phyloP scores from a whole-genome alignment of 2,329 filamentous ascomycete species.

The Tricladium varicosporioides region DNA sequence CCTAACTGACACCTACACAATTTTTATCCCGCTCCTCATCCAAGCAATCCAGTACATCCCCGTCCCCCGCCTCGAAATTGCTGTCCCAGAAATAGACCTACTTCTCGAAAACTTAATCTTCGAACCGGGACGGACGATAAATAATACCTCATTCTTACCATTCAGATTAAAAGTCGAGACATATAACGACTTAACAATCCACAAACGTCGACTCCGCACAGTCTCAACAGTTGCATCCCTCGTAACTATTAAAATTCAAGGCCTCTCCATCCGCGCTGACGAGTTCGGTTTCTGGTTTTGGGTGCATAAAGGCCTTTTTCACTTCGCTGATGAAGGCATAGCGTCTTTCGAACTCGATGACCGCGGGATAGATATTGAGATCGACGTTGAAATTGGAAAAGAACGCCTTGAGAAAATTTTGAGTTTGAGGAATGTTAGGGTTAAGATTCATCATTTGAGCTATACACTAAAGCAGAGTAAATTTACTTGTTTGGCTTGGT shows the following conservation, averaged over 20 bases:
- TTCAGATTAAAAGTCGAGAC: conserved; percentile 79
- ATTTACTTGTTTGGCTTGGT: conserved; percentile 75
- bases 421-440: conserved; percentile 70
- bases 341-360: conserved; percentile 84
- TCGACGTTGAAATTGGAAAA: conserved; percentile 80
- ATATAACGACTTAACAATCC: conserved; percentile 81
- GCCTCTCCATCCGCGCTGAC: conserved; percentile 78
- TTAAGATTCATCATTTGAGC: conserved; percentile 82
- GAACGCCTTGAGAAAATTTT: conserved; percentile 80
- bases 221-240: conserved; percentile 63
- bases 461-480: conserved; percentile 74
- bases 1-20: conserved; percentile 70
- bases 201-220: conserved; percentile 72
- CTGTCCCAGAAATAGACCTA: conserved; percentile 78
- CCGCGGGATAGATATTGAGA: conserved; percentile 78
- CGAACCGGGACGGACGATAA: conserved; percentile 81
- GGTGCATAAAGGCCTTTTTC: conserved; percentile 71
- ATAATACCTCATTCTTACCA: conserved; percentile 84
- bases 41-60: conserved; percentile 82
- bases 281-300: conserved; percentile 90
- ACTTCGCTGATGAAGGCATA: conserved; percentile 78
- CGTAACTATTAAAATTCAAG: conserved; percentile 76
- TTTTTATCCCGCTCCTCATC: conserved; percentile 77
- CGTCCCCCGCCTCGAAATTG: conserved; percentile 85
- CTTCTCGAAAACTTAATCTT: conserved; percentile 88